These are phyloP conservation scores for Nitzschia sp. DNA, from an alignment of 108 stramenopile species.

Conservation along the genomic window DNA sequence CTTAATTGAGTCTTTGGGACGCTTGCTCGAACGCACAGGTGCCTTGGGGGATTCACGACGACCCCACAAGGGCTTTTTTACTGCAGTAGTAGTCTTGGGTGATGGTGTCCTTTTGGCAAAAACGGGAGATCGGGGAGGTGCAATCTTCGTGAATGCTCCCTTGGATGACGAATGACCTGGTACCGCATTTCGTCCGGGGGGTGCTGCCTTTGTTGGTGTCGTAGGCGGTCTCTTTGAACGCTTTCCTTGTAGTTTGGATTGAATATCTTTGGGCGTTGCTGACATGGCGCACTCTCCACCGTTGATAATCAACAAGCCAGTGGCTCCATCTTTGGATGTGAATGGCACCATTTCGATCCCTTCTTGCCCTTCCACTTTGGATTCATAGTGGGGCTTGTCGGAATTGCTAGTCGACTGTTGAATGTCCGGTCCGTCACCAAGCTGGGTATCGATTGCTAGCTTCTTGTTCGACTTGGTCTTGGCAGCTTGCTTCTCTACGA, in stretches of 20 bases:
- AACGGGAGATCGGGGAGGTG: no score
- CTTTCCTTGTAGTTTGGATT: not conserved
- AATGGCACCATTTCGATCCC: constrained; percentile 13
- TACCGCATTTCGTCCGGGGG: not conserved
- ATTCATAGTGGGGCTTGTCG: no score
- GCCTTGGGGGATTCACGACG: no score
- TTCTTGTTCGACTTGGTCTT: no score
- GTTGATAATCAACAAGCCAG: not conserved
- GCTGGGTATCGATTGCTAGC: no score
- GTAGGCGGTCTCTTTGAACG: not conserved
- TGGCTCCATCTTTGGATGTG: not conserved
- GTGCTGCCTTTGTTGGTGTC: not conserved
- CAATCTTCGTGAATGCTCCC: not conserved
- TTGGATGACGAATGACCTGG: not conserved
- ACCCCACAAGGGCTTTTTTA: no score
- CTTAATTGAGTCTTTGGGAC: not conserved
- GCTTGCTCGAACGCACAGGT: not conserved
- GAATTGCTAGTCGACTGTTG: no score
- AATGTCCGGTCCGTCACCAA: no score
- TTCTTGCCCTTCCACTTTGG: not conserved
- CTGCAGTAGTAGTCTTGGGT: not conserved
- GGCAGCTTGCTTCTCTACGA: no score
- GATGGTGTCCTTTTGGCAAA: not conserved
- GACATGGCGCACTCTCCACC: not conserved
- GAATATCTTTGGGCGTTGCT: constrained; percentile 1